Percentiles rank a stretch among this genome's conserved stretches.
Evolutionary conservation across 768 basidiomycete species (phyloP).

Genomic region (Boletus subparvulus): DNA sequence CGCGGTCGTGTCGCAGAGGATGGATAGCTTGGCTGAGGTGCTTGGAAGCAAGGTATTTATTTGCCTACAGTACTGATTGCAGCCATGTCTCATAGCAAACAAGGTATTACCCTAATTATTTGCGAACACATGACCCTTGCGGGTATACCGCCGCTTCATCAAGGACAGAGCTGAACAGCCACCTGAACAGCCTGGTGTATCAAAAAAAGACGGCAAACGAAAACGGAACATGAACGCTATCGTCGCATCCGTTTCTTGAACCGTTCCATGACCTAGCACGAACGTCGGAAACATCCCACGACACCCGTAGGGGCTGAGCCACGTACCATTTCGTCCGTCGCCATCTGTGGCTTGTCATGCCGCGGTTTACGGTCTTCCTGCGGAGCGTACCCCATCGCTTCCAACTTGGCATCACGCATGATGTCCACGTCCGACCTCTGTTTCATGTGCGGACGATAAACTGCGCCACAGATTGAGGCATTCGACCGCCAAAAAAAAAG

Average conservation of each 20-base stretch:
- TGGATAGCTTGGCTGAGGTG: too few species aligned
- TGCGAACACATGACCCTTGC: too few species aligned
- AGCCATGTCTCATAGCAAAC: too few species aligned
- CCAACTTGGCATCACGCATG: slow-evolving; percentile 81
- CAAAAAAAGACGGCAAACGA: slow-evolving; percentile 25
- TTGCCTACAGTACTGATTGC: too few species aligned
- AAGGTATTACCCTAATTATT: too few species aligned
- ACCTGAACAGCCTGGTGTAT: neutral
- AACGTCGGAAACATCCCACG: neutral
- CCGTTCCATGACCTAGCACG: slow-evolving; percentile 80
- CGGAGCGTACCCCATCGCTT: slow-evolving; percentile 76
- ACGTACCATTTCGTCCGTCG: slow-evolving; percentile 87
- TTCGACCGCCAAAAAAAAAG: slow-evolving; percentile 31
- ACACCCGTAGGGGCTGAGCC: neutral
- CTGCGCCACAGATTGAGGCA: slow-evolving; percentile 37
- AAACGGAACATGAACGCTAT: slow-evolving; percentile 31
- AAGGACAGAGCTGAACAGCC: too few species aligned
- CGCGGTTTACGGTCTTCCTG: slow-evolving; percentile 39
- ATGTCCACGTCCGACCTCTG: slow-evolving; percentile 88
- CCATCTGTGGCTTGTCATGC: slow-evolving; percentile 69
- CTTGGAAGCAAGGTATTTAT: too few species aligned
- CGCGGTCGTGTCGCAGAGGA: too few species aligned
- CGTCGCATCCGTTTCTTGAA: slow-evolving; percentile 97
- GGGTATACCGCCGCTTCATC: too few species aligned
- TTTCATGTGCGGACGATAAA: slow-evolving; percentile 81